phyloP scores from a whole-genome alignment of 1,139 yeast species.

The Blastobotrys apis region DNA sequence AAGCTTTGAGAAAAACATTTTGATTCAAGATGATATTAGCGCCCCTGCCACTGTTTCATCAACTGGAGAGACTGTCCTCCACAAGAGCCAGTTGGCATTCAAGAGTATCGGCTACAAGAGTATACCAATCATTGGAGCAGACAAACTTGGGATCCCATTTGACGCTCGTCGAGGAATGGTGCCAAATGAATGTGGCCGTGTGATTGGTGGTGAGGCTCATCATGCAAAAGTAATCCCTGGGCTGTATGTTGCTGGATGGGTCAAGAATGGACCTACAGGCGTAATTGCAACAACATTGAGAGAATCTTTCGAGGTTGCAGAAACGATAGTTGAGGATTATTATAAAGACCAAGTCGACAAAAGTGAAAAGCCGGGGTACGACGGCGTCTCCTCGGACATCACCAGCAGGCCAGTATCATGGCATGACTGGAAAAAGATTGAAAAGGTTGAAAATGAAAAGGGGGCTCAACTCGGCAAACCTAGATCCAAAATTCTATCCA shows the following conservation, averaged over 20 bases:
- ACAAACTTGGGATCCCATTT: conserved; percentile 49
- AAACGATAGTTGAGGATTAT: conserved; percentile 52
- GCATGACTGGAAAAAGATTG: conserved; percentile 68
- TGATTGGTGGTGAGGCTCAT: conserved; percentile 37
- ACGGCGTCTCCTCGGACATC: conserved; percentile 33
- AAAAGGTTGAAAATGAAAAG: conserved; percentile 46
- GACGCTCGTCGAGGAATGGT: conserved; percentile 49
- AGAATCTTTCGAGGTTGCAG: conserved; percentile 75
- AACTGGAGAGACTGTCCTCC: conserved; percentile 39
- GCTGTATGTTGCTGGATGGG: conserved; percentile 89
- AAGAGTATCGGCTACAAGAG: conserved; percentile 85
- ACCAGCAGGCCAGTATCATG: conserved; percentile 48
- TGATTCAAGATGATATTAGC: conserved; percentile 35
- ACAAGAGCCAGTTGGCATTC: conserved; percentile 65
- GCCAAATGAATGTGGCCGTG: conserved; percentile 59
- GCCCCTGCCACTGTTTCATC: conserved; percentile 39
- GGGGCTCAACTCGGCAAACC: conserved; percentile 51
- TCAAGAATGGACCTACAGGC: conserved; percentile 81
- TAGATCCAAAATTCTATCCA: conserved; percentile 52
- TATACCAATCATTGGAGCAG: conserved; percentile 54
- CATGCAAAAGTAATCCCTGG: conserved; percentile 39
- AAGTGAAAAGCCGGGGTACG: conserved; percentile 32
- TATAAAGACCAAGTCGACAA: conserved; percentile 19
- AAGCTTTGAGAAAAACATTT: conserved; percentile 45
- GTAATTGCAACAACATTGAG: conserved; percentile 90